phyloP scores from a whole-genome alignment of 1,284 basidiomycete genomes.

The Exobasidium cylindrosporum region DNA sequence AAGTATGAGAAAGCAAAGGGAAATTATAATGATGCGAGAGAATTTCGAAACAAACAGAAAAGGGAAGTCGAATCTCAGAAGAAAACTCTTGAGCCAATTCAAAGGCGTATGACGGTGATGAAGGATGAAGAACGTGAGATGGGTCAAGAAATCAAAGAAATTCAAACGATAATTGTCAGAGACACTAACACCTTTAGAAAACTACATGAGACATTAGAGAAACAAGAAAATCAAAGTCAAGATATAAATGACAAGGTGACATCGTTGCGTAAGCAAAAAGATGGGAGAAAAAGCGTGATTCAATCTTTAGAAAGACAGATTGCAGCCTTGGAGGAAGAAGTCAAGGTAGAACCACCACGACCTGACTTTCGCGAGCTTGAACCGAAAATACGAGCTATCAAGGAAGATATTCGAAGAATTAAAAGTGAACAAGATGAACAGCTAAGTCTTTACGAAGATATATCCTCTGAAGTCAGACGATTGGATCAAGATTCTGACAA shows the following conservation, averaged over 20 bases:
- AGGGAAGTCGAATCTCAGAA: conserved; percentile 1
- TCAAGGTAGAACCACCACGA: conserved; percentile 23
- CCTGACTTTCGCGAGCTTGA: conserved; percentile 29
- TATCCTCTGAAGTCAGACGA: conserved; percentile 17
- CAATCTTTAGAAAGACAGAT: conserved; percentile 27
- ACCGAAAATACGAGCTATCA: conserved; percentile 9
- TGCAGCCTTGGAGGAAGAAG: conserved; percentile 20
- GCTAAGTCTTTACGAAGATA: conserved; percentile 21
- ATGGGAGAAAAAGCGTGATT: conserved; percentile 28
- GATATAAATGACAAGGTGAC: conserved; percentile 21
- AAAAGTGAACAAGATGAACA: conserved; percentile 17
- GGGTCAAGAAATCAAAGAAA: not conserved
- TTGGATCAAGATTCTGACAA: conserved; percentile 18
- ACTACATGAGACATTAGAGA: not conserved
- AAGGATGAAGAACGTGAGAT: not conserved
- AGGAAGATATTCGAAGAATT: conserved; percentile 20
- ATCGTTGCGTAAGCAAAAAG: conserved; percentile 30
- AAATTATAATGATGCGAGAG: conserved; percentile 20
- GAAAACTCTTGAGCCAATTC: not conserved
- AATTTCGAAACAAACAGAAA: conserved; percentile 10
- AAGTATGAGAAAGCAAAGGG: conserved; percentile 36
- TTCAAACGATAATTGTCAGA: not conserved
- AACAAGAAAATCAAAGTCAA: not conserved
- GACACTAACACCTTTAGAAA: not conserved
- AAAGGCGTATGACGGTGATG: not conserved